These are phyloP conservation scores for Kodamaea sagamina DNA, from an alignment of 805 yeast species.

Conservation along the genomic window DNA sequence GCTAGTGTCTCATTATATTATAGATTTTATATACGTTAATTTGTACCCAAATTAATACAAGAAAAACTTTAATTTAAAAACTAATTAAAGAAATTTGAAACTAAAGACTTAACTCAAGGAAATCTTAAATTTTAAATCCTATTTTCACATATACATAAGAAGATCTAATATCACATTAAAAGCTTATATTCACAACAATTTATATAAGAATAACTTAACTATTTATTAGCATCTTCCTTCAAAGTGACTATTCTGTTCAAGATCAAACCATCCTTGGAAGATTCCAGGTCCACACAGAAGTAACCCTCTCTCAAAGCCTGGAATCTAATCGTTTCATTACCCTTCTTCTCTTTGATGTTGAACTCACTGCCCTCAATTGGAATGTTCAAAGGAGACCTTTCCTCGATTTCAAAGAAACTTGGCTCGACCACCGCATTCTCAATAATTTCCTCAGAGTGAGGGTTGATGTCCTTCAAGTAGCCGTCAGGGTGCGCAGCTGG, in stretches of 20 bases:
- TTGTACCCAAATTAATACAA: too few species aligned
- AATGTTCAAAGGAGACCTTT: slow-evolving; percentile 74
- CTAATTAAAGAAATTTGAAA: too few species aligned
- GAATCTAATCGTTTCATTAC: slow-evolving; percentile 85
- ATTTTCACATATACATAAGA: too few species aligned
- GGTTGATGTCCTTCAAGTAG: slow-evolving; percentile 78
- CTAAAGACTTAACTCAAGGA: too few species aligned
- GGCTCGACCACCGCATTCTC: slow-evolving; percentile 72
- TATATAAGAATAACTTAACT: too few species aligned
- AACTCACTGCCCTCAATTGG: slow-evolving; percentile 62
- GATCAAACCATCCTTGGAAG: slow-evolving; percentile 60
- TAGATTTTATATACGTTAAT: slow-evolving; percentile 20
- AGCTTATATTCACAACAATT: too few species aligned
- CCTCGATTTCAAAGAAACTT: slow-evolving; percentile 66
- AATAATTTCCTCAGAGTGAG: slow-evolving; percentile 70
- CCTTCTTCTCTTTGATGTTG: slow-evolving; percentile 65
- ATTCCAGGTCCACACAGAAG: slow-evolving; percentile 85
- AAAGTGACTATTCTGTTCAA: slow-evolving; percentile 91
- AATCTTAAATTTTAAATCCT: too few species aligned
- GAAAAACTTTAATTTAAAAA: too few species aligned
- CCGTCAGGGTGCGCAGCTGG: slow-evolving; percentile 90
- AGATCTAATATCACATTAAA: too few species aligned
- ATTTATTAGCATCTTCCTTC: slow-evolving; percentile 51
- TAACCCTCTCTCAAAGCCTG: slow-evolving; percentile 97
- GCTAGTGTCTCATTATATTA: neutral